A percentile compares a stretch with the other conserved stretches of the same genome.
phyloP scores from a whole-genome alignment of 148 eudicot species.

The Camellia granthamiana region DNA sequence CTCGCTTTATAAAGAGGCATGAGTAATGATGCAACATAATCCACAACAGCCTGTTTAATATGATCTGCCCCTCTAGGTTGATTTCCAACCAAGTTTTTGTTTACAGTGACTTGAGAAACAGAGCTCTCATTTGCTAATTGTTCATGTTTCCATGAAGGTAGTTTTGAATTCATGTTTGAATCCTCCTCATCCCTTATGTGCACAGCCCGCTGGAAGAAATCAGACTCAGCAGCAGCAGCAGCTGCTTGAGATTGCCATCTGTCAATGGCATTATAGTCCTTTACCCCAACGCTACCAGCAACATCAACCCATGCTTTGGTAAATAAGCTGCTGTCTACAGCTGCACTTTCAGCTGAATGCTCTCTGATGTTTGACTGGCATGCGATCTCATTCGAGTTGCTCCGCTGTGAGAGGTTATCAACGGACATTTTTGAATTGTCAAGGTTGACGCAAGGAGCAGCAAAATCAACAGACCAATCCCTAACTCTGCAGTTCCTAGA shows the following conservation, averaged over 20 bases:
- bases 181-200: slow-evolving; percentile 74
- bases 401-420: slow-evolving; percentile 74
- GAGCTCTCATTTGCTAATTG: slow-evolving; percentile 60
- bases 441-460: slow-evolving; percentile 75
- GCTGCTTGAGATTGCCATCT: slow-evolving; percentile 99
- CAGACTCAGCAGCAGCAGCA: slow-evolving; percentile 92
- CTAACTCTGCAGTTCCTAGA: slow-evolving; percentile 96
- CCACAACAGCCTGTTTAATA: slow-evolving; percentile 86
- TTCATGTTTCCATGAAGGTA: slow-evolving; percentile 36
- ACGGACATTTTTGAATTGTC: slow-evolving; percentile 61
- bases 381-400: slow-evolving; percentile 76
- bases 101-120: slow-evolving; percentile 79
- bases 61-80: slow-evolving; percentile 68
- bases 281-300: slow-evolving; percentile 67
- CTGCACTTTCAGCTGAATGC: slow-evolving; percentile 84
- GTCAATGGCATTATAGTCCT: slow-evolving; percentile 89
- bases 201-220: slow-evolving; percentile 43
- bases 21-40: slow-evolving; percentile 85
- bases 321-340: slow-evolving; percentile 68
- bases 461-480: slow-evolving; percentile 95
- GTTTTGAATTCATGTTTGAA: slow-evolving; percentile 56
- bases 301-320: slow-evolving; percentile 99
- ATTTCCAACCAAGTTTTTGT: slow-evolving; percentile 58
- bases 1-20: slow-evolving; percentile 95
- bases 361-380: slow-evolving; percentile 60